Conservation (phyloP, 176 grass and related monocot genomes). For the Zea mays region DNA sequence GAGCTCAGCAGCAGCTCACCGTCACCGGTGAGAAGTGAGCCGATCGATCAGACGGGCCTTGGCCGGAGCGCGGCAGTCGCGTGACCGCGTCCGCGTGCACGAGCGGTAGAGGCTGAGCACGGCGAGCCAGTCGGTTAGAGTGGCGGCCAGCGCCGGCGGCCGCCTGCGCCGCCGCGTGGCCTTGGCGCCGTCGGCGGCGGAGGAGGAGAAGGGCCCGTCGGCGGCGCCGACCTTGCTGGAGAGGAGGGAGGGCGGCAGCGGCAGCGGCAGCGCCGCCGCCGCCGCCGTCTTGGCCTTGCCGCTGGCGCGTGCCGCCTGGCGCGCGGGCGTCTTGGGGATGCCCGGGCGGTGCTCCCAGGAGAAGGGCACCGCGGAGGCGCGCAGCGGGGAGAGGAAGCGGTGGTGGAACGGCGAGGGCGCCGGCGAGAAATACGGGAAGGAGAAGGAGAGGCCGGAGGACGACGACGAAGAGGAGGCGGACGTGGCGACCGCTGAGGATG, state of each 20-base stretch:
- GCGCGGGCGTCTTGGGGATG: constrained; percentile 66
- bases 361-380: constrained; percentile 64
- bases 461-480: neutral
- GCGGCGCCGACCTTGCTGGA: constrained; percentile 35
- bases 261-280: constrained; percentile 32
- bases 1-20: neutral
- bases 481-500: neutral
- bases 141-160: constrained; percentile 26
- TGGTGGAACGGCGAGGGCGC: constrained; percentile 55
- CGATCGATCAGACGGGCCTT: constrained; percentile 10
- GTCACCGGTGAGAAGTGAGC: too few relatives aligned
- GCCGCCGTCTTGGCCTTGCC: constrained; percentile 21
- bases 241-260: constrained; percentile 57
- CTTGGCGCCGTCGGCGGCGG: constrained; percentile 23
- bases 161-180: constrained; percentile 15
- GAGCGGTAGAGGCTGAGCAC: constrained; percentile 53
- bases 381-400: constrained; percentile 55
- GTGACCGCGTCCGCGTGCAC: constrained; percentile 41
- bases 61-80: constrained; percentile 29
- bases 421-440: constrained; percentile 35
- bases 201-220: neutral
- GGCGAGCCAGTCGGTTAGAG: constrained; percentile 48
- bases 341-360: constrained; percentile 83
- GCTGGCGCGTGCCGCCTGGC: neutral
- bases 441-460: constrained; percentile 37